These are phyloP conservation scores for Lactarius quietus DNA, from an alignment of 768 basidiomycete genomes.

Conservation along the genomic window DNA sequence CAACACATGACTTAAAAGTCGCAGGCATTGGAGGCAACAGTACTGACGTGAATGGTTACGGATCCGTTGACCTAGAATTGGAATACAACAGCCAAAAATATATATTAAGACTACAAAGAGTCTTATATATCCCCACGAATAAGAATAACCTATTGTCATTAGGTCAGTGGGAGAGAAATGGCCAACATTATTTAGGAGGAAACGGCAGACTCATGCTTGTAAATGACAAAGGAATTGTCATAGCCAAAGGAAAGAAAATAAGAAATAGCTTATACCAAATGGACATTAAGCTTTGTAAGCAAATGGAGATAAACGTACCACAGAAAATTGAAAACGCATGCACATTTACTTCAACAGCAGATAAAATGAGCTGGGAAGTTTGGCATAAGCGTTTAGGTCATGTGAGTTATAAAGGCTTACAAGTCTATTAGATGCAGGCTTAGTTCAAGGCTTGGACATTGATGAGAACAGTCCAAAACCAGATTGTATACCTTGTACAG, in stretches of 20 bases:
- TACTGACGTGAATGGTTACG: neutral
- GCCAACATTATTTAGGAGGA: neutral
- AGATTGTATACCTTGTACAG: neutral
- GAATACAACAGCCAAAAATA: neutral
- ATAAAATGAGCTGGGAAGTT: neutral
- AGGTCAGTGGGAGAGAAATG: neutral
- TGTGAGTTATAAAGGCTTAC: neutral
- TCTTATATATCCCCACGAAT: neutral
- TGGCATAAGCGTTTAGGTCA: neutral
- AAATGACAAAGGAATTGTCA: neutral
- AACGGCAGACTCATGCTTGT: fast-evolving
- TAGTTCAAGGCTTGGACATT: neutral
- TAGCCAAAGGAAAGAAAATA: fast-evolving
- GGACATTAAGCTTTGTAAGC: no score
- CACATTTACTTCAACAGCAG: no score
- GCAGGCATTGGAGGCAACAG: neutral
- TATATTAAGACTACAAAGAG: neutral
- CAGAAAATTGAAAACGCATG: no score
- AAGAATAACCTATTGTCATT: neutral
- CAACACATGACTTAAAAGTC: fast-evolving
- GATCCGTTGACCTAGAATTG: neutral
- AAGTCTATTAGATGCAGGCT: fast-evolving
- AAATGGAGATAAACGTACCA: no score
- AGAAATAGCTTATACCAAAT: neutral
- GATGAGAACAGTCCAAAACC: neutral